phyloP scores from a whole-genome alignment of 208 protist genomes.

The Trypanosoma theileri region DNA sequence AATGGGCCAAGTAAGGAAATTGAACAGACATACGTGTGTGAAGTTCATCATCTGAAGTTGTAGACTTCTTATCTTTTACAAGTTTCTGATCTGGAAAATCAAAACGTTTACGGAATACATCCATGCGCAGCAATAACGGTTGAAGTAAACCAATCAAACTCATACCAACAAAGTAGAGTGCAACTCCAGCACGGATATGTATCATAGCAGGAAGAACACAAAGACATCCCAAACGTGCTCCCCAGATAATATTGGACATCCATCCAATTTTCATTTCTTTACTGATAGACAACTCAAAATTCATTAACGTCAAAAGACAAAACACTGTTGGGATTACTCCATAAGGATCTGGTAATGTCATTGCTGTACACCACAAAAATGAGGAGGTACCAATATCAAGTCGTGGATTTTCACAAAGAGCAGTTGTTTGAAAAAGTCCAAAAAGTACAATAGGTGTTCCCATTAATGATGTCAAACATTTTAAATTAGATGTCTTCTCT shows the following conservation, averaged over 20 bases:
- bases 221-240: slow-evolving; percentile 69
- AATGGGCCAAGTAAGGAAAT: slow-evolving; percentile 78
- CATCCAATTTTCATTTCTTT: slow-evolving; percentile 70
- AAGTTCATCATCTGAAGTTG: slow-evolving; percentile 39
- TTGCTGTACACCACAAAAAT: slow-evolving; percentile 76
- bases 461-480: slow-evolving; percentile 62
- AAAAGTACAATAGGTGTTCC: slow-evolving; percentile 66
- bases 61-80: not conserved
- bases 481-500: slow-evolving; percentile 71
- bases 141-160: slow-evolving; percentile 77
- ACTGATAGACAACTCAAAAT: slow-evolving; percentile 84
- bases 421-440: slow-evolving; percentile 59
- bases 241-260: slow-evolving; percentile 83
- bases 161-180: slow-evolving; percentile 89
- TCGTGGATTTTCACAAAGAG: slow-evolving; percentile 58
- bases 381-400: slow-evolving; percentile 61
- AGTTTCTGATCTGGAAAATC: slow-evolving; percentile 44
- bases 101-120: slow-evolving; percentile 46
- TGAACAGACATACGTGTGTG: slow-evolving; percentile 64
- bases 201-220: slow-evolving; percentile 59
- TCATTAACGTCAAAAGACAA: slow-evolving; percentile 70
- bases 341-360: slow-evolving; percentile 75
- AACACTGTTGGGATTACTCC: slow-evolving; percentile 60
- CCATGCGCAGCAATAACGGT: slow-evolving; percentile 62
- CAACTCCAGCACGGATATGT: slow-evolving; percentile 73